A percentile compares a stretch with the other conserved stretches of the same genome.
Conservation (phyloP, 768 basidiomycete species). For the Suillus placidus region DNA sequence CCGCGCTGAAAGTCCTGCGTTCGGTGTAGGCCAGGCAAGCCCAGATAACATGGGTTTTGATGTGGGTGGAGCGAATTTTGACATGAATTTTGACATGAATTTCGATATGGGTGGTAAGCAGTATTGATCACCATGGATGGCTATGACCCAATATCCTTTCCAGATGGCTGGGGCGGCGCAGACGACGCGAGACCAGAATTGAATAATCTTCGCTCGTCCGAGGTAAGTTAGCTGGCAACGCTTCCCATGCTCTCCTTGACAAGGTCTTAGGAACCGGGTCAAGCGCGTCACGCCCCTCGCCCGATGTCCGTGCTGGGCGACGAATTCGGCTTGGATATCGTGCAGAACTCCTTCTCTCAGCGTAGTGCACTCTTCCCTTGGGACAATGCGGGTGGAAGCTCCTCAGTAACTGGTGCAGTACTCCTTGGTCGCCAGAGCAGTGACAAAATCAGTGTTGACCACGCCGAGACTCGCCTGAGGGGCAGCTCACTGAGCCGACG, state of each 20-base stretch:
- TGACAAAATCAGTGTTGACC: conserved; percentile 52
- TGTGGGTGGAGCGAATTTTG: conserved; percentile 23
- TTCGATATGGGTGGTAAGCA: conserved; percentile 28
- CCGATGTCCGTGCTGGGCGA: conserved; percentile 54
- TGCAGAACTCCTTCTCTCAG: conserved; percentile 53
- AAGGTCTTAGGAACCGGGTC: conserved; percentile 72
- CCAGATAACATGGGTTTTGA: conserved; percentile 5
- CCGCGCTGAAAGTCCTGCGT: neutral
- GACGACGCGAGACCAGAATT: conserved; percentile 21
- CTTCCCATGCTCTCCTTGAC: conserved; percentile 16
- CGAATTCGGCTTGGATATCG: conserved; percentile 50
- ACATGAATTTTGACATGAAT: conserved; percentile 24
- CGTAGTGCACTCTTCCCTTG: conserved; percentile 77
- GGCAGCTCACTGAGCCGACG: conserved; percentile 57
- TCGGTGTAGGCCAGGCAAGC: neutral
- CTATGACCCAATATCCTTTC: conserved; percentile 4
- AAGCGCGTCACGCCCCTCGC: conserved; percentile 74
- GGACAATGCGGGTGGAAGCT: conserved; percentile 78
- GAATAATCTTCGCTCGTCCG: conserved; percentile 54
- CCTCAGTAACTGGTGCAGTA: conserved; percentile 46
- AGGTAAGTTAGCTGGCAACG: conserved; percentile 45
- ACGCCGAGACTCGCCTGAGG: conserved; percentile 54
- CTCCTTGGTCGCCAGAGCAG: conserved; percentile 38
- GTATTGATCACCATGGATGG: neutral
- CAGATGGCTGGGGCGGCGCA: conserved; percentile 26